Conservation (phyloP, 1,139 yeast species). For the Pichia sp. region DNA sequence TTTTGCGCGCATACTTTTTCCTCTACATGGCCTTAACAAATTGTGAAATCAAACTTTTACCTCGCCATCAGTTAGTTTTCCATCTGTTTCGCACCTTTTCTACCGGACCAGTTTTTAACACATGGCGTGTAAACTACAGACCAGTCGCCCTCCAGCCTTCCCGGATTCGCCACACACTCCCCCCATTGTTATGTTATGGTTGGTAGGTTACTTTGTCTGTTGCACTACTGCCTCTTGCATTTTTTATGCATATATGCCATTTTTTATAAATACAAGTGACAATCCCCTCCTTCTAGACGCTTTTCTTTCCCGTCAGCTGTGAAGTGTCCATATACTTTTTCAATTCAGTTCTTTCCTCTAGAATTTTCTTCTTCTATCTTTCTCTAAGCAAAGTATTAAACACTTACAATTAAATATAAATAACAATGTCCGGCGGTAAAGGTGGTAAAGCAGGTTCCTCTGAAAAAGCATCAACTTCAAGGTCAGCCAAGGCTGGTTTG, state of each 20-base stretch:
- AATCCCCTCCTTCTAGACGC: neutral
- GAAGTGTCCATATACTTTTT: no score
- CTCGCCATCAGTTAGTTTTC: neutral
- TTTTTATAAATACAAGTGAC: neutral
- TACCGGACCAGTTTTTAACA: slow-evolving; percentile 15
- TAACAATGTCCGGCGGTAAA: slow-evolving; percentile 94
- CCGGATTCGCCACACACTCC: neutral
- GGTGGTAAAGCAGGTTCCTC: slow-evolving; percentile 94
- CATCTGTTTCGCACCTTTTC: slow-evolving; percentile 5
- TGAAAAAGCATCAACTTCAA: slow-evolving; percentile 92
- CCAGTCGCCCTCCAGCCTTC: slow-evolving; percentile 3
- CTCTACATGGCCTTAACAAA: slow-evolving; percentile 4
- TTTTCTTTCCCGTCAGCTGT: no score
- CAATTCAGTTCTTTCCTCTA: neutral
- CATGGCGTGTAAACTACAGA: slow-evolving; percentile 10
- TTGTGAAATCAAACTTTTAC: neutral
- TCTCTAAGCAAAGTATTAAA: neutral
- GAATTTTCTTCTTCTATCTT: neutral
- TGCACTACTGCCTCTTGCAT: neutral
- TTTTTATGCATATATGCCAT: neutral
- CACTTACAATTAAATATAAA: slow-evolving; percentile 11
- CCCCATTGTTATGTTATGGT: neutral
- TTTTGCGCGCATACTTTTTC: neutral
- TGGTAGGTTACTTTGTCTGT: neutral
- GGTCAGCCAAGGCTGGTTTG: slow-evolving; percentile 98